Conservation (phyloP, 176 grass and related monocot genomes). For the Otatea glauca region DNA sequence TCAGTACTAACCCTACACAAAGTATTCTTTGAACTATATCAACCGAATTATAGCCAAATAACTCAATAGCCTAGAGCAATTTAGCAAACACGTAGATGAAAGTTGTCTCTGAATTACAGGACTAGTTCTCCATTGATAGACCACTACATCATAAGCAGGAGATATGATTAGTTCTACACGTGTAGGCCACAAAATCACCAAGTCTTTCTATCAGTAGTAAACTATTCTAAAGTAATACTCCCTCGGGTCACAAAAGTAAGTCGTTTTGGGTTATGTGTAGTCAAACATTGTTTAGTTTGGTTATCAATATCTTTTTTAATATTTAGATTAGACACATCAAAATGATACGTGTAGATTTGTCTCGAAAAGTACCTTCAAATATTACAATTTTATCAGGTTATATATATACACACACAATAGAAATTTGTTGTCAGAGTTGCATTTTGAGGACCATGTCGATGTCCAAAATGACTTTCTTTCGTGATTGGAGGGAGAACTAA, state of each 20-base stretch:
- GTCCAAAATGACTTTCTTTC: too few relatives aligned
- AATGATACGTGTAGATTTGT: not conserved
- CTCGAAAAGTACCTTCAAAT: too few relatives aligned
- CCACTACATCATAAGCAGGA: slow-evolving; percentile 14
- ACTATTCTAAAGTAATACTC: slow-evolving; percentile 16
- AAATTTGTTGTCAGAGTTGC: too few relatives aligned
- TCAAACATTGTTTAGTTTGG: not conserved
- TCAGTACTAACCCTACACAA: not conserved
- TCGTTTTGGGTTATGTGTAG: not conserved
- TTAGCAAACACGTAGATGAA: not conserved
- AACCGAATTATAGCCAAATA: not conserved
- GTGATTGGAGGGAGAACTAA: not conserved
- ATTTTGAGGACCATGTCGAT: too few relatives aligned
- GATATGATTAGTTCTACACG: slow-evolving; percentile 5
- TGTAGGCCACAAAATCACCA: slow-evolving; percentile 3
- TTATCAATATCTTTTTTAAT: not conserved
- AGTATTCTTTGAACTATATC: not conserved
- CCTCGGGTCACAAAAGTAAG: not conserved
- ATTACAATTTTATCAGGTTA: too few relatives aligned
- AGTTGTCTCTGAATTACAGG: slow-evolving; percentile 6
- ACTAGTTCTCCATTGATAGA: slow-evolving; percentile 3
- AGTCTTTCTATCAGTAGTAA: slow-evolving; percentile 13
- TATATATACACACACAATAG: too few relatives aligned
- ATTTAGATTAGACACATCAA: not conserved
- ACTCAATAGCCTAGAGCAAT: not conserved